These are phyloP conservation scores for Marasmius tenuissimus DNA, from an alignment of 1,284 basidiomycete species.

Conservation along the genomic window DNA sequence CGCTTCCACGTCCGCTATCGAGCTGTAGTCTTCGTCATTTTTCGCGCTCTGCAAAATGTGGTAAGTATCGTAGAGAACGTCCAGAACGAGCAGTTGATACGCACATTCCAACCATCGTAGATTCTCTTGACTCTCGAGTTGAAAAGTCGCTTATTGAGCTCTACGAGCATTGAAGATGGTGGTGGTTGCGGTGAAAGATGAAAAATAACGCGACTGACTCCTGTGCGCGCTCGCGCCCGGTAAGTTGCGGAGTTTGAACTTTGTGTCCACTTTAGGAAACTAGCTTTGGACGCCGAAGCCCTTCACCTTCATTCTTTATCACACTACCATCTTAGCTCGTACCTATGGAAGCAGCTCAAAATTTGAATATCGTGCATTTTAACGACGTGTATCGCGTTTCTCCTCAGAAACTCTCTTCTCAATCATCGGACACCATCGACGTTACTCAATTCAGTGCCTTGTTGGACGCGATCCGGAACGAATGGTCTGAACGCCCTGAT, in stretches of 20 bases:
- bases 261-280: background rate
- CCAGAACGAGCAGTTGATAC: conserved; percentile 27
- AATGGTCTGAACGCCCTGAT: conserved; percentile 50
- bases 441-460: conserved; percentile 73
- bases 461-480: conserved; percentile 54
- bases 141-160: conserved; percentile 62
- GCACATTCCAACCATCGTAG: conserved; percentile 75
- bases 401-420: conserved; percentile 61
- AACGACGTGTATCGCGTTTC: conserved; percentile 79
- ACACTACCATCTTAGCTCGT: background rate
- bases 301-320: background rate
- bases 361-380: conserved; percentile 52
- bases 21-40: conserved; percentile 69
- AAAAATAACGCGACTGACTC: conserved; percentile 2
- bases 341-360: background rate
- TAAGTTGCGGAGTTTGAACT: background rate
- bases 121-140: conserved; percentile 66
- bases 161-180: conserved; percentile 35
- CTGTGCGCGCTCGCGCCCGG: background rate
- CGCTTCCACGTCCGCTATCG: conserved; percentile 67
- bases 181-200: background rate
- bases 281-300: background rate
- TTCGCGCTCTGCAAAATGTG: conserved; percentile 45
- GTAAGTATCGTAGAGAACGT: conserved; percentile 15
- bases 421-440: conserved; percentile 63